Percentiles rank a stretch among this genome's conserved stretches.
These are phyloP conservation scores for Ophiobolus disseminans DNA, from an alignment of 2,329 filamentous ascomycete species.

Conservation along the genomic window DNA sequence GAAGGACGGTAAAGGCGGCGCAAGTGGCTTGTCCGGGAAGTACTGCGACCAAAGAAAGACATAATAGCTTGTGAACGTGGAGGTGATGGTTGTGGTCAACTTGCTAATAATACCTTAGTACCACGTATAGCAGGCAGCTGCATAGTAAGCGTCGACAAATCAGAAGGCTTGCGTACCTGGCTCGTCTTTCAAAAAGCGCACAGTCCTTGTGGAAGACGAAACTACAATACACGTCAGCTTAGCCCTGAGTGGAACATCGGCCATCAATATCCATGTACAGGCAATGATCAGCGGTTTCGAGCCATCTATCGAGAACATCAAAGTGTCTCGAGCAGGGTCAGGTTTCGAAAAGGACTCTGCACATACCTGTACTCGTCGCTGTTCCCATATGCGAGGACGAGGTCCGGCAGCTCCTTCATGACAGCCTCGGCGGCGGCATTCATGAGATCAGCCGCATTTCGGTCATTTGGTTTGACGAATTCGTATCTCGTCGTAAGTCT, in stretches of 20 bases:
- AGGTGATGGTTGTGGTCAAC: constrained; percentile 87
- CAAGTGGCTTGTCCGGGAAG: constrained; percentile 75
- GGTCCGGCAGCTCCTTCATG: constrained; percentile 81
- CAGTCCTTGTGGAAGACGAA: constrained; percentile 88
- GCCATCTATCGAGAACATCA: constrained; percentile 6
- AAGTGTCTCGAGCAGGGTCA: constrained; percentile 23
- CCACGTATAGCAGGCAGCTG: neutral
- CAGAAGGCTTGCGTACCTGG: constrained; percentile 61
- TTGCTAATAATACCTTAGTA: constrained; percentile 66
- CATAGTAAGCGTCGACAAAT: constrained; percentile 11
- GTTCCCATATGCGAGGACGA: constrained; percentile 87
- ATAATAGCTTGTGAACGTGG: constrained; percentile 92
- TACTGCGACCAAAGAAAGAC: constrained; percentile 78
- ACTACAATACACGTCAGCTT: constrained; percentile 59
- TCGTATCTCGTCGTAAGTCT: constrained; percentile 83
- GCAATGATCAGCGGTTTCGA: constrained; percentile 4
- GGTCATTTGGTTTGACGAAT: constrained; percentile 93
- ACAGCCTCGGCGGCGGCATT: constrained; percentile 89
- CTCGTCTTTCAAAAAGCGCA: constrained; percentile 82
- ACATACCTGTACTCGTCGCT: constrained; percentile 88
- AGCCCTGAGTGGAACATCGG: constrained; percentile 20
- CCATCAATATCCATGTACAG: constrained; percentile 5
- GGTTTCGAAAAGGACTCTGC: constrained; percentile 1
- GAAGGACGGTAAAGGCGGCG: constrained; percentile 82
- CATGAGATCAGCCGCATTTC: constrained; percentile 87